These are phyloP conservation scores for Aethionema arabicum DNA, from an alignment of 345 rosid genomes.

Conservation along the genomic window DNA sequence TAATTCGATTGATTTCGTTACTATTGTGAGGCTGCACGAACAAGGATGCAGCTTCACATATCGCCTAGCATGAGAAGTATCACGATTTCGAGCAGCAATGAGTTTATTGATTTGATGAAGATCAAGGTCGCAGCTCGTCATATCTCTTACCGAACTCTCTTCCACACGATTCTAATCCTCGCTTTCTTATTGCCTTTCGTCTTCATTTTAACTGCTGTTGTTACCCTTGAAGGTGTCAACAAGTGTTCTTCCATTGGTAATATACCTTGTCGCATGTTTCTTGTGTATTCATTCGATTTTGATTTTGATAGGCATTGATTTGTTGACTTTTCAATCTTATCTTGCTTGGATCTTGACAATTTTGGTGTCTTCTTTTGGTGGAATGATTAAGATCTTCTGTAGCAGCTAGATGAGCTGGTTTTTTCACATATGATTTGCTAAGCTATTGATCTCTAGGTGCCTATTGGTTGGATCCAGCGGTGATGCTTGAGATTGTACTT, in stretches of 20 bases:
- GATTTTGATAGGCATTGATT: neutral
- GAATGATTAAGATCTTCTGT: constrained; percentile 10
- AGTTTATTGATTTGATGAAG: constrained; percentile 99
- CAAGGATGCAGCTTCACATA: constrained; percentile 99
- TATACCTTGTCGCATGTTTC: neutral
- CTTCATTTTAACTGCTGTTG: constrained; percentile 96
- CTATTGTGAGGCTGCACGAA: constrained; percentile 66
- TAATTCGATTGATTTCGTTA: constrained; percentile 16
- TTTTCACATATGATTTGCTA: neutral
- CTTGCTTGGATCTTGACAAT: constrained; percentile 16
- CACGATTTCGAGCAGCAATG: constrained; percentile 97
- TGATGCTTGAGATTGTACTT: constrained; percentile 26
- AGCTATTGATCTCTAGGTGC: constrained; percentile 12
- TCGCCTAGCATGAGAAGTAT: constrained; percentile 99
- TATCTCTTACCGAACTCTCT: constrained; percentile 93
- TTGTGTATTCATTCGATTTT: neutral
- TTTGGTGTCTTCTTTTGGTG: neutral
- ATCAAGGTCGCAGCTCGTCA: constrained; percentile 99
- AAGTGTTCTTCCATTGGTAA: constrained; percentile 99
- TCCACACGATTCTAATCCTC: constrained; percentile 89
- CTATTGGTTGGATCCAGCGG: constrained; percentile 18
- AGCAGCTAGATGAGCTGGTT: neutral
- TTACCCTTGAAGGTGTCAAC: constrained; percentile 99
- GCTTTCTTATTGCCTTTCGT: constrained; percentile 98
- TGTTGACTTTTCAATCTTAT: neutral